Percentiles rank a stretch among this genome's conserved stretches.
phyloP scores from a whole-genome alignment of 2,329 filamentous ascomycete genomes.

The Fonsecaea multimorphosa region DNA sequence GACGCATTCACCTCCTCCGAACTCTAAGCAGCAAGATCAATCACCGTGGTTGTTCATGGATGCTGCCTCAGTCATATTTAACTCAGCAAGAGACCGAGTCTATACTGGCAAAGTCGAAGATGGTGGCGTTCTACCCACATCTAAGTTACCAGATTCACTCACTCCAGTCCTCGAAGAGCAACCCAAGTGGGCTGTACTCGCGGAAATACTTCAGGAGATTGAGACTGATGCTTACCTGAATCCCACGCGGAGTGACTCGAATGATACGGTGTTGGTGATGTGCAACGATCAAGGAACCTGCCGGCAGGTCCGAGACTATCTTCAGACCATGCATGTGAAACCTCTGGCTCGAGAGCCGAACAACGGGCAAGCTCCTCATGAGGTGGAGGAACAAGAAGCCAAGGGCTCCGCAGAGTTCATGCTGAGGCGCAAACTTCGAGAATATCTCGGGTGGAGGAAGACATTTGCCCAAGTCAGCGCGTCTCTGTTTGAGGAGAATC shows the following conservation, averaged over 20 bases:
- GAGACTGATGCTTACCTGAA: conserved; percentile 89
- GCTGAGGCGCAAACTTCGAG: conserved; percentile 85
- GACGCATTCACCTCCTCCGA: conserved; percentile 84
- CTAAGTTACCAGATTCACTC: conserved; percentile 65
- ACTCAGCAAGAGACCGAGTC: conserved; percentile 84
- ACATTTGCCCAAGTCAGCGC: conserved; percentile 85
- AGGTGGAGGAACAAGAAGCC: conserved; percentile 59
- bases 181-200: conserved; percentile 88
- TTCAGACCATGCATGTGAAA: conserved; percentile 85
- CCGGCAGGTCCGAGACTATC: conserved; percentile 84
- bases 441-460: conserved; percentile 88
- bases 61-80: conserved; percentile 91
- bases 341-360: conserved; percentile 53
- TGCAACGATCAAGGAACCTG: conserved; percentile 86
- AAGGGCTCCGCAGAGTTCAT: conserved; percentile 80
- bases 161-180: conserved; percentile 88
- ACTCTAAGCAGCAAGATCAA: conserved; percentile 84
- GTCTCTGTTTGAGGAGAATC: conserved; percentile 77
- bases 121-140: conserved; percentile 57
- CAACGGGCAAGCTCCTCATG: conserved; percentile 41
- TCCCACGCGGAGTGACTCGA: conserved; percentile 79
- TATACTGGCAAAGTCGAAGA: conserved; percentile 76
- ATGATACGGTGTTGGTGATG: conserved; percentile 94
- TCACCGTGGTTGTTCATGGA: conserved; percentile 97
- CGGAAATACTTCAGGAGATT: conserved; percentile 92